phyloP scores from a whole-genome alignment of 192 early-diverging fungal genomes.

The Gigaspora rosea region DNA sequence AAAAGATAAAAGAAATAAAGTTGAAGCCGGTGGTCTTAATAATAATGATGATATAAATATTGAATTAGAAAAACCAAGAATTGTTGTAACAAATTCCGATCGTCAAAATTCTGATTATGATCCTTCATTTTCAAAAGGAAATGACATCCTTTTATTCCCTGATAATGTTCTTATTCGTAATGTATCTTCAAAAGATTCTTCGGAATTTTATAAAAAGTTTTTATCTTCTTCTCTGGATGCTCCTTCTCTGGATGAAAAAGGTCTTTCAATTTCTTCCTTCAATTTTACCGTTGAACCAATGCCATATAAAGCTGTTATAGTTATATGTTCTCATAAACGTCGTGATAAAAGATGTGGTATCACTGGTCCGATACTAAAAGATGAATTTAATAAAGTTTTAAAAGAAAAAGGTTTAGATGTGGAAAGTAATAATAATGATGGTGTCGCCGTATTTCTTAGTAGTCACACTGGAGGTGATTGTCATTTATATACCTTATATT shows the following conservation, averaged over 20 bases:
- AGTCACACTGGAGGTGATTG: constrained; percentile 59
- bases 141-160: constrained; percentile 48
- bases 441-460: constrained; percentile 47
- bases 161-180: constrained; percentile 58
- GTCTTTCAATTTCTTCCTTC: neutral
- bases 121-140: constrained; percentile 6
- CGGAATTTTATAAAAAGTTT: constrained; percentile 50
- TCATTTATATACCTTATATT: neutral
- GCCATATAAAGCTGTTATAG: constrained; percentile 45
- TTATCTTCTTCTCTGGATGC: neutral
- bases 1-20: constrained; percentile 14
- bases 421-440: constrained; percentile 32
- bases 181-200: constrained; percentile 44
- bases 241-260: neutral
- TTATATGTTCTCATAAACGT: constrained; percentile 60
- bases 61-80: constrained; percentile 38
- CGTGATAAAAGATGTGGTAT: constrained; percentile 62
- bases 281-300: constrained; percentile 23
- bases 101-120: constrained; percentile 21
- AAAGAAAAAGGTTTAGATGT: constrained; percentile 50
- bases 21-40: neutral
- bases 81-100: constrained; percentile 51
- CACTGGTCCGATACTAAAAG: constrained; percentile 50
- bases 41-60: neutral
- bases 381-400: constrained; percentile 54